Conservation (phyloP, 495 filamentous ascomycete genomes). For the Venustampulla echinocandica region DNA sequence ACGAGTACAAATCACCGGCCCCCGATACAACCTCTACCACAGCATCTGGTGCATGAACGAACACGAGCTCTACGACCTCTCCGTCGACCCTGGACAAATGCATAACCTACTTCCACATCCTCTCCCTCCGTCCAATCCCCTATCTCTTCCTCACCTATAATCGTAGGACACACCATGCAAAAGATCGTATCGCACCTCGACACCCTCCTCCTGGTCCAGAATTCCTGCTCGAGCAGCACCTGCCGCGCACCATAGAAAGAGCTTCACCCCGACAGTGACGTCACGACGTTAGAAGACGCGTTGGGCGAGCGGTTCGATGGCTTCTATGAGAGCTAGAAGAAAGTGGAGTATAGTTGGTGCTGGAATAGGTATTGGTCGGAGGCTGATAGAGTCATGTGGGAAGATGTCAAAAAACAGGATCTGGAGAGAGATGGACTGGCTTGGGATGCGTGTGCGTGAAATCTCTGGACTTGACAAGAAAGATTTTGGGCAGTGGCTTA, state of each 20-base stretch:
- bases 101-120: not conserved
- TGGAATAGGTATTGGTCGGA: not conserved
- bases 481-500: not conserved
- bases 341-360: slow-evolving; percentile 25
- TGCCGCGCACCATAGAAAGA: slow-evolving; percentile 47
- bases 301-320: slow-evolving; percentile 34
- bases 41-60: slow-evolving; percentile 52
- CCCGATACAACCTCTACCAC: slow-evolving; percentile 46
- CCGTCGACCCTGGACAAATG: slow-evolving; percentile 25
- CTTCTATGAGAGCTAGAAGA: slow-evolving; percentile 35
- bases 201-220: slow-evolving; percentile 46
- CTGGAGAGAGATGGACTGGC: not conserved
- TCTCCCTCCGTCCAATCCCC: slow-evolving; percentile 31
- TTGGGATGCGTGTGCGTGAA: not conserved
- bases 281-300: slow-evolving; percentile 25
- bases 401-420: not conserved
- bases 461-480: not conserved
- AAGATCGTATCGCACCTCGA: slow-evolving; percentile 39
- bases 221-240: slow-evolving; percentile 40
- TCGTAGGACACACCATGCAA: slow-evolving; percentile 29
- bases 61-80: slow-evolving; percentile 50
- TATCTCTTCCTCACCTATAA: slow-evolving; percentile 35
- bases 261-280: slow-evolving; percentile 36
- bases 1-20: slow-evolving; percentile 32
- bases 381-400: not conserved